Evolutionary conservation across 345 rosid species (phyloP), one percentile per base, ranked within the genome.

Genomic region (Hibiscus tridactylites): DNA sequence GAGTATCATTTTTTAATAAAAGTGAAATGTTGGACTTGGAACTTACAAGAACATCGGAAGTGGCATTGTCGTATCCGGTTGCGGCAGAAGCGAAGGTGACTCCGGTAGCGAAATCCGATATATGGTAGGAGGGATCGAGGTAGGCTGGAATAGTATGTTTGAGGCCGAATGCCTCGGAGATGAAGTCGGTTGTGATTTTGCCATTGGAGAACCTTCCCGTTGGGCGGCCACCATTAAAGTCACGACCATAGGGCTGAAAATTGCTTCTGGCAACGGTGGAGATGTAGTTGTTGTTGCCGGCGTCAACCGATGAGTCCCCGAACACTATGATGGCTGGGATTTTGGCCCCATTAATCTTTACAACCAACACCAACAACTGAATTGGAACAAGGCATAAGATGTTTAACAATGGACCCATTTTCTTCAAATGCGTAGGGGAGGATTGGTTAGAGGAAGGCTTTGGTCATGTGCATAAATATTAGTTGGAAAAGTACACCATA

Each of bases 141-240:
- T 83, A 87, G 0, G 91, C 88, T 0, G 91, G 91, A 31, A 87
- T 58, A 0, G 67, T 50, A 0, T 78, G 73, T 68, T 85, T 87
- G 37, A 87, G 74, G 37, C 91, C 88, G 1, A 87, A 59, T 9
- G 83, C 80, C 79, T 85, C 68, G 2, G 90, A 80, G 53, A 87
- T 81, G 60, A 78, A 87, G 17, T 87, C 91, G 0, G 88, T 77
- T 0, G 91, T 80, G 53, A 87, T 81, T 46, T 73, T 73, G 16
- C 91, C 91, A n/a, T 87, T 85, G 65, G 78, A 83, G 74, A 87
- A 87, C 71, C 91, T 67, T 1, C 91, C 91, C 0, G 91, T 87
- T 1, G 88, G 81, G 10, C 16, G 70, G n/a, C 88, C 81, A 1
- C 84, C 88, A 9, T 42, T 39, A 56, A 87, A 85, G 65, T 87